Percentiles rank a stretch among this genome's conserved stretches.
These are phyloP conservation scores for Monosporascus sp. DNA, from an alignment of 2,329 filamentous ascomycete genomes.

Conservation along the genomic window DNA sequence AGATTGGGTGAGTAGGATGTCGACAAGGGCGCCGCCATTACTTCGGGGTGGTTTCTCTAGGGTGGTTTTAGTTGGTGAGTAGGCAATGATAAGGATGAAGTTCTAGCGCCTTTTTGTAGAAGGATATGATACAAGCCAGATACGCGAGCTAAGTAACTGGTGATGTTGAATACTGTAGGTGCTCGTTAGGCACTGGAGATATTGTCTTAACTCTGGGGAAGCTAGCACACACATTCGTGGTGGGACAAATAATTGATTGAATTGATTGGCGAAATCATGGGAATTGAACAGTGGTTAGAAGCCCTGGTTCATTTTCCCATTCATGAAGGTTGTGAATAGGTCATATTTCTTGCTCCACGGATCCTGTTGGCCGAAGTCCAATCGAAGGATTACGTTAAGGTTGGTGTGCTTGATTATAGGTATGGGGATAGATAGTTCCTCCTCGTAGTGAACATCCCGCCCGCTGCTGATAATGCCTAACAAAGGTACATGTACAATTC, in stretches of 20 bases:
- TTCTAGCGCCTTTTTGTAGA: no score
- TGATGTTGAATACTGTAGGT: no score
- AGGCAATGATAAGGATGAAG: no score
- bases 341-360: not conserved
- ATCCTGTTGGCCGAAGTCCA: not conserved
- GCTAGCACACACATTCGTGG: not conserved
- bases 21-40: conserved; percentile 16
- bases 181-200: no score
- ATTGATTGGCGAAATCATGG: not conserved
- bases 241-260: not conserved
- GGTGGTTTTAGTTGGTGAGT: not conserved
- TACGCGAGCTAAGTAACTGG: no score
- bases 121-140: no score
- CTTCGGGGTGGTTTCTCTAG: not conserved
- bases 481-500: not conserved
- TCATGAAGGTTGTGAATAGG: no score
- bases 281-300: no score
- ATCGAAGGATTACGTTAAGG: not conserved
- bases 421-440: not conserved
- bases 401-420: not conserved
- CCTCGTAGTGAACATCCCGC: not conserved
- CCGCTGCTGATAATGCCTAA: not conserved
- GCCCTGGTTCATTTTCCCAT: no score
- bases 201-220: not conserved
- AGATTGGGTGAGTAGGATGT: conserved; percentile 11